Conservation (phyloP, 192 early-diverging fungal genomes). For the Backusella psychrophila region DNA sequence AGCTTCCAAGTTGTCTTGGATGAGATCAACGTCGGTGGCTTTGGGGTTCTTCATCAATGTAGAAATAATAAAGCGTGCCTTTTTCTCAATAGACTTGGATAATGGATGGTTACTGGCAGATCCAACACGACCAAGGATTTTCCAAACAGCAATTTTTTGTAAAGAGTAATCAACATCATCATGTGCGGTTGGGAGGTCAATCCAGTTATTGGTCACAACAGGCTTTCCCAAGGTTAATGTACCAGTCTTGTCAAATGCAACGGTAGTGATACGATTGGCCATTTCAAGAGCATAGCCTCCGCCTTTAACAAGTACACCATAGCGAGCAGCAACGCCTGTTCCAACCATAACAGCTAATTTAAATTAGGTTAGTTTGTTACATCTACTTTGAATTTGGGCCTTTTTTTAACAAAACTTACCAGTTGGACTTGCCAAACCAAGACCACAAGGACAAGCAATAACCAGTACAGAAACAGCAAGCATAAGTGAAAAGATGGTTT, state of each 20-base stretch:
- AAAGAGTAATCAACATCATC: neutral
- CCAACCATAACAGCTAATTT: slow-evolving; percentile 68
- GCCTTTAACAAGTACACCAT: slow-evolving; percentile 68
- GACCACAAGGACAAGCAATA: slow-evolving; percentile 71
- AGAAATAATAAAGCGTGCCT: slow-evolving; percentile 14
- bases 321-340: slow-evolving; percentile 62
- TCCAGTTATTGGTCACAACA: slow-evolving; percentile 39
- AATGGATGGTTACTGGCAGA: slow-evolving; percentile 70
- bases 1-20: slow-evolving; percentile 18
- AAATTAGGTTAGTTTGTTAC: neutral
- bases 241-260: slow-evolving; percentile 87
- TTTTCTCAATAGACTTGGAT: slow-evolving; percentile 53
- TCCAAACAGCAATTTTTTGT: slow-evolving; percentile 24
- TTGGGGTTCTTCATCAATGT: neutral
- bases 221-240: slow-evolving; percentile 75
- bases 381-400: neutral
- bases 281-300: slow-evolving; percentile 73
- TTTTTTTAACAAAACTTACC: slow-evolving; percentile 10
- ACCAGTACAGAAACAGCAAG: slow-evolving; percentile 63
- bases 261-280: slow-evolving; percentile 54
- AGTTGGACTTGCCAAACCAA: slow-evolving; percentile 69
- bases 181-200: neutral
- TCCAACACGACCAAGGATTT: slow-evolving; percentile 49
- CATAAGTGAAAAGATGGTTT: slow-evolving; percentile 48
- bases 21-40: neutral